These are phyloP conservation scores for Umbelopsis ramanniana DNA, from an alignment of 192 early-diverging fungal species.

Conservation along the genomic window DNA sequence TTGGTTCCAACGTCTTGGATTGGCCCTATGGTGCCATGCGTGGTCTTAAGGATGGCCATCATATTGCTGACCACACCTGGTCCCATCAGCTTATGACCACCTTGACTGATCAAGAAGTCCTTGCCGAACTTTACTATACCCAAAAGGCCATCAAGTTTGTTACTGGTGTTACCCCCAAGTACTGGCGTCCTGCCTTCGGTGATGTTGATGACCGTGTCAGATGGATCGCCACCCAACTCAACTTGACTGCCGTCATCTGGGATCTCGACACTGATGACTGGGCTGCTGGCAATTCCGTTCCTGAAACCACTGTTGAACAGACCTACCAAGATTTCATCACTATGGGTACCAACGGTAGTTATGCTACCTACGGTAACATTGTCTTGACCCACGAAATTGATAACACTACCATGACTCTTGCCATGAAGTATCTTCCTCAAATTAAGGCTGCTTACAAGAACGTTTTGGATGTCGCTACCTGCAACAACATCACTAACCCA, in stretches of 20 bases:
- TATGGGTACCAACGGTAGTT: conserved; percentile 44
- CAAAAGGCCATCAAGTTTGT: conserved; percentile 50
- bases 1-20: conserved; percentile 61
- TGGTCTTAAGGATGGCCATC: conserved; percentile 62
- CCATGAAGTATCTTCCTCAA: conserved; percentile 45
- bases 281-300: conserved; percentile 32
- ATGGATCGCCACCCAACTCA: conserved; percentile 53
- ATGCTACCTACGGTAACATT: conserved; percentile 39
- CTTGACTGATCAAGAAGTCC: conserved; percentile 50
- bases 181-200: conserved; percentile 52
- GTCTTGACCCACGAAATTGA: conserved; percentile 50
- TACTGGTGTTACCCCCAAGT: conserved; percentile 43
- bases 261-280: conserved; percentile 44
- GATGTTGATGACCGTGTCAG: conserved; percentile 68
- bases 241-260: conserved; percentile 45
- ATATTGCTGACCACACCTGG: conserved; percentile 68
- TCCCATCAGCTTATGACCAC: conserved; percentile 59
- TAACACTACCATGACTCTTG: conserved; percentile 46
- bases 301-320: conserved; percentile 29
- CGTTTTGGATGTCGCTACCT: conserved; percentile 41
- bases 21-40: conserved; percentile 49
- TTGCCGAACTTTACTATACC: conserved; percentile 62
- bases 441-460: conserved; percentile 47
- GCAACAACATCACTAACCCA: conserved; percentile 46
- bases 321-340: conserved; percentile 35